Conservation (phyloP, 2,329 filamentous ascomycete species). For the Penicillium olsonii region DNA sequence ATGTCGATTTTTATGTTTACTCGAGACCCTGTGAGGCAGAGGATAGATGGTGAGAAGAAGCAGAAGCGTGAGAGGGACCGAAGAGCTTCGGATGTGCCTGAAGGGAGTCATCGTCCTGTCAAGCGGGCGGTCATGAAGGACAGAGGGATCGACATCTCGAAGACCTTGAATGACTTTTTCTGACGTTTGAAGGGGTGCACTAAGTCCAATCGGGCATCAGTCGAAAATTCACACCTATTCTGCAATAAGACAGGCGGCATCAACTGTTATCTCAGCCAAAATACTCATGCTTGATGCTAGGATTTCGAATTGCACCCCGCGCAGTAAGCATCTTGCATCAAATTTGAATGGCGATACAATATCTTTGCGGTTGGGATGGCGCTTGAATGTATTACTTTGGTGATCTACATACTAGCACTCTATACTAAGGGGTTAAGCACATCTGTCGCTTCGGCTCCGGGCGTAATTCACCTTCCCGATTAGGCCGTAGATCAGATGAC, state of each 20-base stretch:
- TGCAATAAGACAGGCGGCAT: not conserved
- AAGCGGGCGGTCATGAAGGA: slow-evolving; percentile 11
- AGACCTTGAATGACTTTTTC: slow-evolving; percentile 7
- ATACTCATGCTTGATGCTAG: too few relatives aligned
- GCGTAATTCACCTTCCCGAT: not conserved
- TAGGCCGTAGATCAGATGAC: not conserved
- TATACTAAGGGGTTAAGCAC: too few relatives aligned
- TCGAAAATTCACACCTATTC: not conserved
- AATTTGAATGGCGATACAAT: too few relatives aligned
- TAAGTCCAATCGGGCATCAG: not conserved
- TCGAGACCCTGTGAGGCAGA: not conserved
- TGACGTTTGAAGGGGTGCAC: not conserved
- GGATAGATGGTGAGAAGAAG: not conserved
- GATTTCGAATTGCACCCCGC: too few relatives aligned
- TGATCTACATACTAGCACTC: too few relatives aligned
- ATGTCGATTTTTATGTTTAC: slow-evolving; percentile 10
- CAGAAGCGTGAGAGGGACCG: not conserved
- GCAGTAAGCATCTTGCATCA: too few relatives aligned
- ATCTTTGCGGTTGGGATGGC: too few relatives aligned
- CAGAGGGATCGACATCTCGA: not conserved
- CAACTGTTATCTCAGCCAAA: too few relatives aligned
- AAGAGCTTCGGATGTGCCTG: not conserved
- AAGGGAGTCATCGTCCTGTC: not conserved
- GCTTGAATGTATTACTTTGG: too few relatives aligned
- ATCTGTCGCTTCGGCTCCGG: not conserved